Evolutionary conservation across 2,329 filamentous ascomycete genomes (phyloP).

Genomic region (Alternaria longipes): DNA sequence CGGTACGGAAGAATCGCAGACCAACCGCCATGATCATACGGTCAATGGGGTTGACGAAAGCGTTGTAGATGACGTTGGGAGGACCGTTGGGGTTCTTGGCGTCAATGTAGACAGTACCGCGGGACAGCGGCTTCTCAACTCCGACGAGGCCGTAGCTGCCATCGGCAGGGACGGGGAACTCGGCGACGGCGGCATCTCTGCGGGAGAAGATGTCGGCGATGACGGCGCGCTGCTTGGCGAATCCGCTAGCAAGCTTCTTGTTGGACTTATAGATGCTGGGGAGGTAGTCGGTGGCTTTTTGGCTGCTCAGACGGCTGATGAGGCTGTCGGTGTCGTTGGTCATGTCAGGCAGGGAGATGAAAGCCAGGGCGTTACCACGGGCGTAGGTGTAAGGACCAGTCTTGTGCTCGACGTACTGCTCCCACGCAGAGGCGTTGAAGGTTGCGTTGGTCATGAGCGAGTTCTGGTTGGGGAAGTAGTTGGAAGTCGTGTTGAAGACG

Average conservation of each 20-base stretch:
- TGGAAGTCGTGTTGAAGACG: conserved; percentile 33
- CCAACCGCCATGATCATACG: conserved; percentile 42
- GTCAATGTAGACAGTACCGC: conserved; percentile 49
- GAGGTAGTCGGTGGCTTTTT: conserved; percentile 31
- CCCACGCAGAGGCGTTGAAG: conserved; percentile 44
- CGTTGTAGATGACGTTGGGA: conserved; percentile 36
- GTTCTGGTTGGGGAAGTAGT: conserved; percentile 35
- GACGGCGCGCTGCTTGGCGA: conserved; percentile 33
- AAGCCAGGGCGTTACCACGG: conserved; percentile 36
- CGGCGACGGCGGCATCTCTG: conserved; percentile 33
- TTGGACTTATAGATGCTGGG: conserved; percentile 35
- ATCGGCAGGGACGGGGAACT: conserved; percentile 50
- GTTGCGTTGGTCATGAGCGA: conserved; percentile 40
- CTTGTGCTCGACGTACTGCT: conserved; percentile 42
- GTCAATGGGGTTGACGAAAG: conserved; percentile 42
- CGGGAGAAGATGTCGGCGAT: conserved; percentile 35
- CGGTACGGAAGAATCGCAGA: conserved; percentile 45
- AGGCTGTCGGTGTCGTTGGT: conserved; percentile 21
- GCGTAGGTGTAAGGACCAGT: conserved; percentile 43
- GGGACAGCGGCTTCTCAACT: conserved; percentile 45
- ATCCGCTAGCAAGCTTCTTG: conserved; percentile 32
- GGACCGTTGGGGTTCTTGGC: conserved; percentile 40
- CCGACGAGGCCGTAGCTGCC: conserved; percentile 37
- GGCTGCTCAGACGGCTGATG: conserved; percentile 14
- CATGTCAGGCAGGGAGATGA: conserved; percentile 39